Percentiles rank a stretch among this genome's conserved stretches.
Conservation (phyloP, 2,329 filamentous ascomycete genomes). For the Claviceps quebecensis region DNA sequence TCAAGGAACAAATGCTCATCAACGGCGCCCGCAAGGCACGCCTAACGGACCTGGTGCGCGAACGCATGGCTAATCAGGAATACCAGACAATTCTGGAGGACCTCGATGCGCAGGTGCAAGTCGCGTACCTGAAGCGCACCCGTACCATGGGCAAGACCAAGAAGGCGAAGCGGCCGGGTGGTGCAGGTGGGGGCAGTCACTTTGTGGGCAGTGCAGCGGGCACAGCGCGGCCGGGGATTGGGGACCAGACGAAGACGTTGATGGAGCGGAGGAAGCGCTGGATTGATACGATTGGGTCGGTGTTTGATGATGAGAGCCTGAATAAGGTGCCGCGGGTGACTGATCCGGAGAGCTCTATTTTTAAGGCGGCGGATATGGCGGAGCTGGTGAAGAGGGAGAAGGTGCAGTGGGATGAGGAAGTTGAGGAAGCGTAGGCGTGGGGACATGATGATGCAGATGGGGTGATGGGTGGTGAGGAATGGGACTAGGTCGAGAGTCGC, state of each 20-base stretch:
- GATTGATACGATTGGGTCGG: slow-evolving; percentile 80
- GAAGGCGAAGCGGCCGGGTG: slow-evolving; percentile 70
- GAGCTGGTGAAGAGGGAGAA: slow-evolving; percentile 61
- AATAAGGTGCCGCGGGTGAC: slow-evolving; percentile 52
- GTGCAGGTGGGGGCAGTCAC: slow-evolving; percentile 59
- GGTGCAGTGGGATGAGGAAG: slow-evolving; percentile 70
- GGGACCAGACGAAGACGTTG: slow-evolving; percentile 76
- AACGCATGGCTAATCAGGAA: slow-evolving; percentile 91
- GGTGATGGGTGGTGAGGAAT: not conserved
- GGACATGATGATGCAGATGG: not conserved
- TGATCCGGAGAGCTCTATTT: slow-evolving; percentile 56
- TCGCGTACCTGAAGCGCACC: slow-evolving; percentile 89
- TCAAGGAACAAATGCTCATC: slow-evolving; percentile 70
- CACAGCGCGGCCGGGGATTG: slow-evolving; percentile 65
- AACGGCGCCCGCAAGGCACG: slow-evolving; percentile 86
- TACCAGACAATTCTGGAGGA: slow-evolving; percentile 96
- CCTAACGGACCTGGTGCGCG: slow-evolving; percentile 73
- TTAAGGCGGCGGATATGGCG: slow-evolving; percentile 58
- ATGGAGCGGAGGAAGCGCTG: slow-evolving; percentile 86
- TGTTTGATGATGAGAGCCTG: slow-evolving; percentile 73
- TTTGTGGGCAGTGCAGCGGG: slow-evolving; percentile 43
- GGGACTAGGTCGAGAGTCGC: not conserved
- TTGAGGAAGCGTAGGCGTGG: slow-evolving; percentile 42
- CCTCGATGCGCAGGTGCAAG: slow-evolving; percentile 85
- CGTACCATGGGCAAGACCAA: slow-evolving; percentile 88